Evolutionary conservation across 2,329 filamentous ascomycete species (phyloP), one percentile per base, ranked within the genome.

Genomic region (Phialemonium atrogriseum): DNA sequence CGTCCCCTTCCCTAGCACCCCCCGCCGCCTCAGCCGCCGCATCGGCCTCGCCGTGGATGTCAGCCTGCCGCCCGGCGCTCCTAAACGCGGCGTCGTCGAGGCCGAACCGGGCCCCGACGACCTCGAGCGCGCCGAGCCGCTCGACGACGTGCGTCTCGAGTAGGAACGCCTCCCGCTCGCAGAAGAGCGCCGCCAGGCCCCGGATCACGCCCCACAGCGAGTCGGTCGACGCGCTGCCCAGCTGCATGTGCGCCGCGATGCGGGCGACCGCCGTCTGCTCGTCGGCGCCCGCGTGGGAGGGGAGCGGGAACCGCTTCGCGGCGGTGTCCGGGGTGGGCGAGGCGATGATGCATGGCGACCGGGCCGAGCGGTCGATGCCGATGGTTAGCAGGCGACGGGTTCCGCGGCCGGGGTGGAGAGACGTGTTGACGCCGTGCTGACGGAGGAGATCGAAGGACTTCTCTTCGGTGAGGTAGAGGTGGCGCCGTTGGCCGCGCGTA

Each of bases 271-370:
- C 53, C 15, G 28, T 17, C 7, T 23, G n/a, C 10, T 52, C 48
- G 28, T 66, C 58, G 14, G 66, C 62, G 1, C 66, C 62, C 7
- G 53, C 47, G 11, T 51, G 52, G 50, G 82, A 83, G 42, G 70
- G 58, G 46, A 84, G 82, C 2, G 80, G 70, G 40, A 83, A 77
- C 25, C 57, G 68, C 33, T 61, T 62, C 4, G 68, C 59, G 26
- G 61, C 23, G 16, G 29, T 32, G 4, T 61, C 46, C 13, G 59
- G 58, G 7, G 59, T 65, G 5, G 73, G 66, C 2, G 79, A 74
- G 8, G 68, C 70, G 36, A 80, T 62, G 26, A 87, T 68, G 46
- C 75, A 80, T 3, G 80, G 81, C 7, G 64, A 71, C 30, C 72
- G 62, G 11, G 66, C 62, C 10, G 68, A 66, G 30, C 83, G 71